Evolutionary conservation across 805 yeast species (phyloP), one percentile per base, ranked within the genome.

Genomic region (Wickerhamiella galacta): DNA sequence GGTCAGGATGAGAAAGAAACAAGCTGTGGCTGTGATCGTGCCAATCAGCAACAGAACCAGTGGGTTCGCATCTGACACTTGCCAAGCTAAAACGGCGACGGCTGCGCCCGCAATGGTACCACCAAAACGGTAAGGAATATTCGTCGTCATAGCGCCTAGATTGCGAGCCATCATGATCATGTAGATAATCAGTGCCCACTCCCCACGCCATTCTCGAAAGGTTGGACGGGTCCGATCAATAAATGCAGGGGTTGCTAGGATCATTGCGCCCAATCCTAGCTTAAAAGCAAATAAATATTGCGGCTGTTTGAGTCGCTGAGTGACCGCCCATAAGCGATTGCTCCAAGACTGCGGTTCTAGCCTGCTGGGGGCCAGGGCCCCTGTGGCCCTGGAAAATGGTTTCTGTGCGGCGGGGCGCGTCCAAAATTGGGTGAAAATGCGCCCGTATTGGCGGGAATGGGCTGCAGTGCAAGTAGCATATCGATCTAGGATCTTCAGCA

Each of bases 101-200:
- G 60, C 39, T 1, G 85, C 78, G 0, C 93, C 93, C 5, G 76
- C 32, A 37, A 72, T 68, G 0, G 93, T 81, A 0, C 93, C 93
- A 17, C 74, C 39, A 35, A 80, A 61, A 4, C 64, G 47, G 8
- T 46, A 39, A 8, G 46, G 44, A 8, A 54, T 73, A 0, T 90
- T 75, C 72, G 74, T 70, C 8, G 79, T 67, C 0, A 93, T 81
- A 0, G 92, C 92, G 7, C 93, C 93, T 4, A 79, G 57, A 1
- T 85, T 75, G 45, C 78, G 78, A 44, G 75, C 77, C 87, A 80
- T 79, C 59, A 80, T 77, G 35, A 80, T 75, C 44, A 80, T 72
- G 43, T 71, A 80, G 0, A 83, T 73, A n/a, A 77, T 78, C 24
- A 80, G 54, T 0, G 82, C 73, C 93, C 93, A 80, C 49, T 80